A percentile compares a stretch with the other conserved stretches of the same genome.
Evolutionary conservation across 371 early-diverging fungal genomes (phyloP).

Genomic region (Rhizopus arrhizus): DNA sequence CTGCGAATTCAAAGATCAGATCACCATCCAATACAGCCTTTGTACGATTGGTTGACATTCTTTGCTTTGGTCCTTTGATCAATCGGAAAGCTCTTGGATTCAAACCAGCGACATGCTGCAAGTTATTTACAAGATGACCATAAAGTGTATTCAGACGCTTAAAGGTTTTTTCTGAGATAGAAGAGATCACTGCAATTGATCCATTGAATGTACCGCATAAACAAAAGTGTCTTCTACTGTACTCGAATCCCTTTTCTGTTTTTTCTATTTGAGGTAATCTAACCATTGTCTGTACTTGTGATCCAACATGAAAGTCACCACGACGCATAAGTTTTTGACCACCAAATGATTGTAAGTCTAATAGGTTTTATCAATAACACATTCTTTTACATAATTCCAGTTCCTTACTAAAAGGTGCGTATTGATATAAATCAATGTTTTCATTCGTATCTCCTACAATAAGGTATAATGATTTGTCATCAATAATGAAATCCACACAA

Average conservation of each 20-base stretch:
- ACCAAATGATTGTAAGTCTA: slow-evolving; percentile 84
- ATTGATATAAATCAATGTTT: slow-evolving; percentile 81
- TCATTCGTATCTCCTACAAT: slow-evolving; percentile 84
- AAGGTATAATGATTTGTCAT: slow-evolving; percentile 73
- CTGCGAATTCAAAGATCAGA: slow-evolving; percentile 73
- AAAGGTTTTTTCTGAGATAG: slow-evolving; percentile 88
- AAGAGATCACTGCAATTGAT: slow-evolving; percentile 69
- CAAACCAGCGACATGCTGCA: slow-evolving; percentile 86
- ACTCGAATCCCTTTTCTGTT: slow-evolving; percentile 31
- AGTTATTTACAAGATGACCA: slow-evolving; percentile 76
- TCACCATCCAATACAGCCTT: slow-evolving; percentile 86
- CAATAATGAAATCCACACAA: slow-evolving; percentile 76
- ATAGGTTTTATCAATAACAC: not conserved
- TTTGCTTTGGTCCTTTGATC: slow-evolving; percentile 61
- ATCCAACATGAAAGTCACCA: slow-evolving; percentile 87
- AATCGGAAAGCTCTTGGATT: slow-evolving; percentile 86
- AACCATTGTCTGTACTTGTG: slow-evolving; percentile 67
- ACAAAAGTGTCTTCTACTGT: slow-evolving; percentile 49
- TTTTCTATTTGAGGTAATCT: slow-evolving; percentile 57
- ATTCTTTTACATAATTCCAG: not conserved
- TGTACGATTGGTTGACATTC: slow-evolving; percentile 66
- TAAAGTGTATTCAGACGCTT: slow-evolving; percentile 81
- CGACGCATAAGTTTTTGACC: slow-evolving; percentile 89
- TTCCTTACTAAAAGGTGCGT: slow-evolving; percentile 82
- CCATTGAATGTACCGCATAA: slow-evolving; percentile 71